Evolutionary conservation across 2,329 filamentous ascomycete species (phyloP).

Genomic region (Alternaria burnsii): DNA sequence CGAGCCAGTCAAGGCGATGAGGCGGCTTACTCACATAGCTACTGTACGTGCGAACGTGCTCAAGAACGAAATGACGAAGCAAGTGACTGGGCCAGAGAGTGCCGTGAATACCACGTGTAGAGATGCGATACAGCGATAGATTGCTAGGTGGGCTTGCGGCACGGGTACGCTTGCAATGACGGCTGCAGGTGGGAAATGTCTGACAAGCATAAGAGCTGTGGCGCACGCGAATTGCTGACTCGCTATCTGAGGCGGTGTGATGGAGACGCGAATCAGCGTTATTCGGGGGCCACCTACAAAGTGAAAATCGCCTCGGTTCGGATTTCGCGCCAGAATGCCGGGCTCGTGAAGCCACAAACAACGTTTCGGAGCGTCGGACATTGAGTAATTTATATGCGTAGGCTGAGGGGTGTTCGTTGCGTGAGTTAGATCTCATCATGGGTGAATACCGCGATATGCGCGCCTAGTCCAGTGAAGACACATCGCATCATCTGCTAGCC

Average conservation of each 20-base stretch:
- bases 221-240: conserved; percentile 1
- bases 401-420: not conserved
- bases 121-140: not conserved
- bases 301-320: not conserved
- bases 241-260: conserved; percentile 6
- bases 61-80: not conserved
- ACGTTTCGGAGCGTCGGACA: not conserved
- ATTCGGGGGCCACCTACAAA: not conserved
- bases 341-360: not conserved
- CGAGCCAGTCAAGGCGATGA: not conserved
- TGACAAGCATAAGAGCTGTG: not conserved
- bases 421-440: not conserved
- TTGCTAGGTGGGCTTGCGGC: not conserved
- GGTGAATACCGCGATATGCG: not conserved
- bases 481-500: not conserved
- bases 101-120: not conserved
- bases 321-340: not conserved
- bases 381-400: not conserved
- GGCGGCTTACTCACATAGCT: not conserved
- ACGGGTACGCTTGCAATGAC: not conserved
- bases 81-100: not conserved
- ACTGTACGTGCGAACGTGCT: conserved; percentile 1
- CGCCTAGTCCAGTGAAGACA: not conserved
- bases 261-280: not conserved
- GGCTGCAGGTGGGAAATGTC: not conserved